Percentiles rank a stretch among this genome's conserved stretches.
Conservation (phyloP, 163 green algal genomes). For the Scenedesmus sp. region DNA sequence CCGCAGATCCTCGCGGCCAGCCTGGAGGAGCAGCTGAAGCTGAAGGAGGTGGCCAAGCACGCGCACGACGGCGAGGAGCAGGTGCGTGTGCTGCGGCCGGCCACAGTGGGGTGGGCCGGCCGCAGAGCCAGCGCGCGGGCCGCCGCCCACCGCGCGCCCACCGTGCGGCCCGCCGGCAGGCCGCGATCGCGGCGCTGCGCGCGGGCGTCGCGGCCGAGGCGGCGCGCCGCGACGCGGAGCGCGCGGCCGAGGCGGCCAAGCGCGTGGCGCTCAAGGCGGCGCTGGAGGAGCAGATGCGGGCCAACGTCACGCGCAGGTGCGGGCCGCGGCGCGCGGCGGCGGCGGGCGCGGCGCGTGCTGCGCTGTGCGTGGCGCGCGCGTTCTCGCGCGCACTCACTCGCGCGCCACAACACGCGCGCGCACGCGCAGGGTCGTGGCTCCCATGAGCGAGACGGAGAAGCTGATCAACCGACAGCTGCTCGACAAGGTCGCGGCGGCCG, state of each 20-base stretch:
- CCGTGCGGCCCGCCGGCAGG: not conserved
- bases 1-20: slow-evolving; percentile 31
- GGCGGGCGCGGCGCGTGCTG: too few relatives aligned
- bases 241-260: slow-evolving; percentile 29
- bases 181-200: not conserved
- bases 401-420: not conserved
- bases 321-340: not conserved
- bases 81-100: not conserved
- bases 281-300: slow-evolving; percentile 46
- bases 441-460: slow-evolving; percentile 49
- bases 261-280: slow-evolving; percentile 21
- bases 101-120: not conserved
- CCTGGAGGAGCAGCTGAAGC: slow-evolving; percentile 33
- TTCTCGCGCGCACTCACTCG: too few relatives aligned
- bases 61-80: slow-evolving; percentile 34
- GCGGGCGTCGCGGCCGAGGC: slow-evolving; percentile 34
- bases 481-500: slow-evolving; percentile 20
- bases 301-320: slow-evolving; percentile 28
- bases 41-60: slow-evolving; percentile 22
- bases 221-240: slow-evolving; percentile 18
- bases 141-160: not conserved
- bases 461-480: slow-evolving; percentile 38
- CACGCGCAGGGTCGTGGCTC: slow-evolving; percentile 30
- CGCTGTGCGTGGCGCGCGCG: too few relatives aligned
- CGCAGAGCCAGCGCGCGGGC: not conserved